These are phyloP conservation scores for Talaromyces nanjingensis DNA, from an alignment of 495 filamentous ascomycete species.

Conservation along the genomic window DNA sequence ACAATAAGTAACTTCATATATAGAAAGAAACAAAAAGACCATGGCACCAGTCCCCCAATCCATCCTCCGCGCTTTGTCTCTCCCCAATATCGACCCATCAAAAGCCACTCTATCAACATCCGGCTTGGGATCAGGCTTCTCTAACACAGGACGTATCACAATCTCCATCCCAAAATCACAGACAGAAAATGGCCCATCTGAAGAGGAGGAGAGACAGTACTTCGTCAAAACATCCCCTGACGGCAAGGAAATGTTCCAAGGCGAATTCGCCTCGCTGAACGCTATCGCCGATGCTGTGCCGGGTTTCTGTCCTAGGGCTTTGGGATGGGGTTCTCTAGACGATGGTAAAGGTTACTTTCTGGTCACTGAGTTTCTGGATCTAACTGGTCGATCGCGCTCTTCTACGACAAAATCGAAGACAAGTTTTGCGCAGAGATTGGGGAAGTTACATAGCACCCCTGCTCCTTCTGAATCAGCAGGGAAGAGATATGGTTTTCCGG, in stretches of 20 bases:
- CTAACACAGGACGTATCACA: conserved; percentile 63
- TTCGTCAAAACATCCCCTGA: conserved; percentile 73
- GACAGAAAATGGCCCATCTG: too few species aligned
- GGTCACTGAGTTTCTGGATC: conserved; percentile 73
- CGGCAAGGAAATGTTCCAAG: conserved; percentile 70
- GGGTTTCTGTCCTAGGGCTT: conserved; percentile 63
- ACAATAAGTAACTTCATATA: not conserved
- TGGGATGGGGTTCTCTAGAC: conserved; percentile 59
- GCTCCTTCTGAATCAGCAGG: conserved; percentile 40
- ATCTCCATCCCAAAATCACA: conserved; percentile 31
- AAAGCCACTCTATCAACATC: conserved; percentile 48
- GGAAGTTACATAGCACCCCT: conserved; percentile 69
- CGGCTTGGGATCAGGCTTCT: conserved; percentile 66
- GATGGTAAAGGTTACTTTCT: conserved; percentile 54
- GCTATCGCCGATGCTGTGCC: conserved; percentile 67
- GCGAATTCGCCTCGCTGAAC: conserved; percentile 79
- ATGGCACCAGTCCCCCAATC: conserved; percentile 47
- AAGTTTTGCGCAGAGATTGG: conserved; percentile 68
- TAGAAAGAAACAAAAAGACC: conserved; percentile 14
- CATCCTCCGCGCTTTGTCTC: conserved; percentile 57
- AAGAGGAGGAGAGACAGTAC: conserved; percentile 53
- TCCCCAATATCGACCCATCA: conserved; percentile 41
- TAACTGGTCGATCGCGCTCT: conserved; percentile 30
- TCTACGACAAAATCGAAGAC: conserved; percentile 18
- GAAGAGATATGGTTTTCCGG: conserved; percentile 71